A percentile compares a stretch with the other conserved stretches of the same genome.
These are phyloP conservation scores for Skeletonema tropicum DNA, from an alignment of 108 stramenopile genomes.

Conservation along the genomic window DNA sequence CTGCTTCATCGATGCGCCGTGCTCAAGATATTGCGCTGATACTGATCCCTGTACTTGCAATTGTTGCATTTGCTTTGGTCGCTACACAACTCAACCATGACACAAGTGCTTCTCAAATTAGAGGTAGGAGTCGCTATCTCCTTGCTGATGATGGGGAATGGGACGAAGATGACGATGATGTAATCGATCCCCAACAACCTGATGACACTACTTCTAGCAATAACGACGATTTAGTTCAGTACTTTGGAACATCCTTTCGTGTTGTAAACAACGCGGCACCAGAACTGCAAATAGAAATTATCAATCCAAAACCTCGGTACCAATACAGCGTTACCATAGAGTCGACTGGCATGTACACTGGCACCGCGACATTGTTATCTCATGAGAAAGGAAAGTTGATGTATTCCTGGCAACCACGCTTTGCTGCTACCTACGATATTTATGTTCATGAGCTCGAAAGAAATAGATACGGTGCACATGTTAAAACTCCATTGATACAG, in stretches of 20 bases:
- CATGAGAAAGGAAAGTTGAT: slow-evolving; percentile 1
- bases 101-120: not conserved
- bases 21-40: not conserved
- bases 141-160: not conserved
- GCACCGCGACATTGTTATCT: slow-evolving; percentile 28
- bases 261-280: not conserved
- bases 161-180: slow-evolving; percentile 1
- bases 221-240: not conserved
- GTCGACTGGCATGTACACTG: slow-evolving; percentile 26
- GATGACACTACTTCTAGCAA: not conserved
- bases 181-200: not conserved
- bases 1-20: not conserved
- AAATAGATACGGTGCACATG: not conserved
- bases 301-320: slow-evolving; percentile 9
- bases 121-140: not conserved
- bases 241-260: not conserved
- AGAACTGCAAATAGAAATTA: slow-evolving; percentile 9
- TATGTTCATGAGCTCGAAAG: slow-evolving; percentile 27
- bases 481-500: not conserved
- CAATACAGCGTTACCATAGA: slow-evolving; percentile 29
- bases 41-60: not conserved
- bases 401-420: slow-evolving; percentile 32
- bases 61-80: not conserved
- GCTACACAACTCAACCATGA: not conserved
- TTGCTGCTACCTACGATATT: slow-evolving; percentile 25